phyloP scores from a whole-genome alignment of 768 basidiomycete genomes.

The Amyloporia xantha region DNA sequence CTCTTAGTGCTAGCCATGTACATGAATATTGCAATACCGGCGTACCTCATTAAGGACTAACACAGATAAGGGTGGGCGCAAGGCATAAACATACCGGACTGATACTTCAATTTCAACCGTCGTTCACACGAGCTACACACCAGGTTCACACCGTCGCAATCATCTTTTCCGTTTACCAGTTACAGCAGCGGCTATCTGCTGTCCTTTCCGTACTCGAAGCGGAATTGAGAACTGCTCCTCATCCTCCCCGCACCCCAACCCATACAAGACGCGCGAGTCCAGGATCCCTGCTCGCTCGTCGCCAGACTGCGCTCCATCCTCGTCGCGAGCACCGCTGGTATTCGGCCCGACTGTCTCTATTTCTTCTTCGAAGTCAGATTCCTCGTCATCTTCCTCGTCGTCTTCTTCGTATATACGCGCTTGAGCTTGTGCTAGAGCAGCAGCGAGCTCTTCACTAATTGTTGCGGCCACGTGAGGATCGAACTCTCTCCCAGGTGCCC shows the following conservation, averaged over 20 bases:
- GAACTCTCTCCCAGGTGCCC: conserved; percentile 25
- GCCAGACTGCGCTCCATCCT: conserved; percentile 7
- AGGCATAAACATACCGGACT: too few species aligned
- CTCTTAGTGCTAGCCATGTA: too few species aligned
- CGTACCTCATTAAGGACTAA: too few species aligned
- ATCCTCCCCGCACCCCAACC: conserved; percentile 43
- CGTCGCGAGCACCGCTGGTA: conserved; percentile 51
- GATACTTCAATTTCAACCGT: too few species aligned
- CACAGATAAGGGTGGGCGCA: too few species aligned
- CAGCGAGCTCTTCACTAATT: conserved; percentile 75
- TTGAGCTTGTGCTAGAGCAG: conserved; percentile 70
- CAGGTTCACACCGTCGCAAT: too few species aligned
- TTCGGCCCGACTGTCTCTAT: conserved; percentile 45
- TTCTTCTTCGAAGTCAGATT: conserved; percentile 39
- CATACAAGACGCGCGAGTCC: conserved; percentile 17
- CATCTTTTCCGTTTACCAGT: conserved; percentile 66
- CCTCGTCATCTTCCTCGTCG: conserved; percentile 48
- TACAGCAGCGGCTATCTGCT: conserved; percentile 34
- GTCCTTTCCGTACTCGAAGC: conserved; percentile 60
- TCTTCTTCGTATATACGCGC: conserved; percentile 53
- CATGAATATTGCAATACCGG: too few species aligned
- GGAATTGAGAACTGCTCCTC: conserved; percentile 65
- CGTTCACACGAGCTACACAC: too few species aligned
- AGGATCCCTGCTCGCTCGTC: conserved; percentile 9
- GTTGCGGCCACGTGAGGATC: conserved; percentile 60